Evolutionary conservation across 208 protist genomes (phyloP).

Genomic region (Leishmania tropica): DNA sequence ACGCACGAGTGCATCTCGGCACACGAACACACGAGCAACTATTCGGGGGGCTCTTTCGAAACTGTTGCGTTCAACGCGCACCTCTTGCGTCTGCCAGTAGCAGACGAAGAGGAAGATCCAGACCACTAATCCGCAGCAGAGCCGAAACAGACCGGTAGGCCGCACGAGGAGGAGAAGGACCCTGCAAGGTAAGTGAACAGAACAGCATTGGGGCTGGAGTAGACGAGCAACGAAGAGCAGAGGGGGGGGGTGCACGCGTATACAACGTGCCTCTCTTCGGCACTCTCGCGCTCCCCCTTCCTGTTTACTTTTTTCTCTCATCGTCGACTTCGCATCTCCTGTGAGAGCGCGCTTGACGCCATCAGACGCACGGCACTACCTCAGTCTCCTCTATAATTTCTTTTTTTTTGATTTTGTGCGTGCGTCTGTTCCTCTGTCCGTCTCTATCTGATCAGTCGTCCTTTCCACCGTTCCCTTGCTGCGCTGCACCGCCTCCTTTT

Average conservation of each 20-base stretch:
- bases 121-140: neutral
- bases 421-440: neutral
- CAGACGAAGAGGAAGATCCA: neutral
- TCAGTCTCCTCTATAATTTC: neutral
- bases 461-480: neutral
- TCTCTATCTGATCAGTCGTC: neutral
- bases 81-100: neutral
- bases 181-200: neutral
- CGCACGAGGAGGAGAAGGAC: neutral
- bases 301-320: neutral
- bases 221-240: neutral
- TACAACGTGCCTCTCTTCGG: neutral
- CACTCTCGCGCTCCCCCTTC: neutral
- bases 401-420: neutral
- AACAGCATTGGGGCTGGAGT: neutral
- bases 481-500: neutral
- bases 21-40: neutral
- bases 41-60: neutral
- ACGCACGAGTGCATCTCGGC: neutral
- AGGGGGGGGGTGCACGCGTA: neutral
- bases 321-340: neutral
- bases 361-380: neutral
- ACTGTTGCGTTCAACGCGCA: neutral
- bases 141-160: neutral
- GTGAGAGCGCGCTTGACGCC: neutral